Percentiles rank a stretch among this genome's conserved stretches.
Evolutionary conservation across 2,329 filamentous ascomycete species (phyloP).

Genomic region (Ophioceras dolichostomum): DNA sequence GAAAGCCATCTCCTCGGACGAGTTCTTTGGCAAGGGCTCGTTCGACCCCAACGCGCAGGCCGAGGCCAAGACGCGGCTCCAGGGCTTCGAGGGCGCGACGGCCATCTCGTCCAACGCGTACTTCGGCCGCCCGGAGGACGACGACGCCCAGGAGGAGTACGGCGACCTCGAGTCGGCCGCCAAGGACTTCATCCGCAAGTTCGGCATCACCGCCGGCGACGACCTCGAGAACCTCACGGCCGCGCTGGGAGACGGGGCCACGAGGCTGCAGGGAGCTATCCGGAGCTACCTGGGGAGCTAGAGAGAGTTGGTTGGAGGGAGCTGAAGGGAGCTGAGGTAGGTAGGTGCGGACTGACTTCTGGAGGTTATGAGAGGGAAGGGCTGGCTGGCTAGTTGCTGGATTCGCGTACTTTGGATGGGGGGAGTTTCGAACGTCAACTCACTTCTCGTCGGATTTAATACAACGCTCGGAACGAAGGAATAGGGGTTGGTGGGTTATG

Average conservation of each 20-base stretch:
- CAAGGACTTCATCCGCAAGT: slow-evolving; percentile 90
- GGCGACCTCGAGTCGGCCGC: slow-evolving; percentile 87
- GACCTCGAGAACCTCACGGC: slow-evolving; percentile 84
- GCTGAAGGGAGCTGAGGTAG: too few relatives aligned
- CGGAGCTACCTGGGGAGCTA: slow-evolving; percentile 51
- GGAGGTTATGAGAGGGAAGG: too few relatives aligned
- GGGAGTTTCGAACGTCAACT: too few relatives aligned
- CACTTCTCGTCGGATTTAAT: too few relatives aligned
- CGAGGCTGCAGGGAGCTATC: slow-evolving; percentile 66
- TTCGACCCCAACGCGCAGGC: slow-evolving; percentile 71
- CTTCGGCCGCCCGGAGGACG: slow-evolving; percentile 84
- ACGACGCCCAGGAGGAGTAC: slow-evolving; percentile 57
- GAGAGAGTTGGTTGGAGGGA: too few relatives aligned
- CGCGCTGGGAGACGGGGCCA: slow-evolving; percentile 75
- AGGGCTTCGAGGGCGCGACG: slow-evolving; percentile 85
- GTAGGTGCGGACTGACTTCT: too few relatives aligned
- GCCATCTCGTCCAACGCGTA: slow-evolving; percentile 95
- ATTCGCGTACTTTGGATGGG: too few relatives aligned
- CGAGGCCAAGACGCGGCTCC: slow-evolving; percentile 77
- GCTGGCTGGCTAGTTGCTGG: too few relatives aligned
- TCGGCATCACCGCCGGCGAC: slow-evolving; percentile 90
- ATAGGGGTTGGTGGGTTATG: too few relatives aligned
- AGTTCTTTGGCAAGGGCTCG: slow-evolving; percentile 87
- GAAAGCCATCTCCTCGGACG: slow-evolving; percentile 94
- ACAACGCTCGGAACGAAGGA: too few relatives aligned